phyloP scores from a whole-genome alignment of 352 stramenopile species.

The Plasmopara viticola region DNA sequence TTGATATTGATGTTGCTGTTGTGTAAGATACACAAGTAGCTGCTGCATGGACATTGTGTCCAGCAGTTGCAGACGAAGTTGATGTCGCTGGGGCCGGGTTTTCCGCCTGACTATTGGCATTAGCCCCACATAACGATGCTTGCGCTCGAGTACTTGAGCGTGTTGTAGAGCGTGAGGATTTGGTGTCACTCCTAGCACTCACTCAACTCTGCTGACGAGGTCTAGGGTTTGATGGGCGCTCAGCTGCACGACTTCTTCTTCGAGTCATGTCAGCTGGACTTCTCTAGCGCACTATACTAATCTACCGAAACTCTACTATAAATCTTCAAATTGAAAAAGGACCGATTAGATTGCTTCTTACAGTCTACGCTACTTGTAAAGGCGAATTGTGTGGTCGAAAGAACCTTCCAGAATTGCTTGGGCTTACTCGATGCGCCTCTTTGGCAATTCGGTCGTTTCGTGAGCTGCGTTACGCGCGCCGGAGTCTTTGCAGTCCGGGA shows the following conservation, averaged over 20 bases:
- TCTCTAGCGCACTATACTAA: background rate
- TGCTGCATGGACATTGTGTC: conserved; percentile 9
- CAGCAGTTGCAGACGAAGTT: background rate
- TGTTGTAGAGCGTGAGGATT: background rate
- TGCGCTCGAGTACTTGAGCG: background rate
- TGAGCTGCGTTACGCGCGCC: conserved; percentile 1
- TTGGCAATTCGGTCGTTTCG: conserved; percentile 3
- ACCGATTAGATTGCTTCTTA: background rate
- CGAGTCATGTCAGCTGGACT: background rate
- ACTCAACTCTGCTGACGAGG: conserved; percentile 2
- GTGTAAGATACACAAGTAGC: conserved; percentile 6
- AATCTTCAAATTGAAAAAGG: background rate
- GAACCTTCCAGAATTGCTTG: conserved; percentile 6
- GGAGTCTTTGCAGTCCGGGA: conserved; percentile 7
- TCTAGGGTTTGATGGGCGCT: conserved; percentile 2
- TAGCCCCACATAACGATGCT: background rate
- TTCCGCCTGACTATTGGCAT: background rate
- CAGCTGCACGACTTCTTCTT: background rate
- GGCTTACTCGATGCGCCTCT: background rate
- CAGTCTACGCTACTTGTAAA: conserved; percentile 1
- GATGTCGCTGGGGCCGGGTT: background rate
- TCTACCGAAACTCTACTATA: background rate
- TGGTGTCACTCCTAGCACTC: background rate
- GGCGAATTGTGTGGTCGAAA: background rate
- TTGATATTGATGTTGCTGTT: conserved; percentile 12